These are phyloP conservation scores for Daedalea quercina DNA, from an alignment of 768 basidiomycete genomes.

Conservation along the genomic window DNA sequence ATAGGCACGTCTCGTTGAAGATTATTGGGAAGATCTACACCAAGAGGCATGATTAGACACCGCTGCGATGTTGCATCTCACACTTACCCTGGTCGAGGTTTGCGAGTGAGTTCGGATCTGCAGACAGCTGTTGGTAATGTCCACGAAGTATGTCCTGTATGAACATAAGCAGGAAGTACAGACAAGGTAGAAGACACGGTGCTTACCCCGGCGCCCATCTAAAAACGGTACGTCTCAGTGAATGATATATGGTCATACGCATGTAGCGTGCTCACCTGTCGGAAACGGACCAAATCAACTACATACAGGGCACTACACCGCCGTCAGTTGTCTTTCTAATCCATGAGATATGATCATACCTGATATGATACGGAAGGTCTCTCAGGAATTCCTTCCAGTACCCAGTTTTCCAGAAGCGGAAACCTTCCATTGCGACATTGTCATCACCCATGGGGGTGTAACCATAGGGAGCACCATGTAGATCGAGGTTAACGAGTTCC, in stretches of 20 bases:
- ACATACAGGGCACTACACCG: conserved; percentile 82
- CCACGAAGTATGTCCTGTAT: conserved; percentile 78
- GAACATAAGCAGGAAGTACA: neutral
- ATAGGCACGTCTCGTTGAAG: conserved; percentile 91
- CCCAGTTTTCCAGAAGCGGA: conserved; percentile 97
- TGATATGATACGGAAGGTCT: conserved; percentile 91
- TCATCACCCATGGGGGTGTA: conserved; percentile 98
- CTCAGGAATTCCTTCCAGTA: conserved; percentile 88
- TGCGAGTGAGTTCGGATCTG: conserved; percentile 89
- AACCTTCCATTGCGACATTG: conserved; percentile 93
- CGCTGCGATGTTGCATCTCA: too few relatives aligned
- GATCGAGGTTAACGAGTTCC: conserved; percentile 88
- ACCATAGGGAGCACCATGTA: conserved; percentile 90
- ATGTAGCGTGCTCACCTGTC: conserved; percentile 47
- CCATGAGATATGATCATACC: conserved; percentile 36
- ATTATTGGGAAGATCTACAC: conserved; percentile 88
- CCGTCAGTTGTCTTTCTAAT: neutral
- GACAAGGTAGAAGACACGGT: neutral
- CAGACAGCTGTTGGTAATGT: conserved; percentile 89
- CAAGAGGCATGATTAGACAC: too few relatives aligned
- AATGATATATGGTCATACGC: neutral
- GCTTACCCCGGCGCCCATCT: conserved; percentile 56
- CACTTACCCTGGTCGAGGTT: conserved; percentile 85
- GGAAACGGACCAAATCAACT: conserved; percentile 91
- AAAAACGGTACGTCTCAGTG: neutral